Base-by-base conservation (phyloP, 768 basidiomycete species). In the Mrakia frigida region DNA sequence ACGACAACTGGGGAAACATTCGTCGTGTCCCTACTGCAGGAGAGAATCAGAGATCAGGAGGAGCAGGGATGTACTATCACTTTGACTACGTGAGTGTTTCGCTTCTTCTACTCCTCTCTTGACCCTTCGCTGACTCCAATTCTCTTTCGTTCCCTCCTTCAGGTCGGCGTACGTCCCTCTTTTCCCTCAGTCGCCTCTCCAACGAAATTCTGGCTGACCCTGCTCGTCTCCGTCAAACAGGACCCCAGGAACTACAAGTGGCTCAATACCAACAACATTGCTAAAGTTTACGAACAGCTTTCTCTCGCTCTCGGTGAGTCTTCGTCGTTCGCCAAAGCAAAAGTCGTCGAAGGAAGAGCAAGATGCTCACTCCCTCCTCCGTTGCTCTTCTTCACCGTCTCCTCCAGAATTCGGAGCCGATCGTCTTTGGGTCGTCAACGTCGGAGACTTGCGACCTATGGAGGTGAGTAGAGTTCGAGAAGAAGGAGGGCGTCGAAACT, bases 1-100 rank as follows among this genome's bases (percentile, higher is more conserved):
- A 92, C 78, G 91, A 91, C 80, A 91, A 91, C 82, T 91, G 87
- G 87, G 90, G 90, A 4, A 91, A 91, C 80, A 86, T 91, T 70
- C 88, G 89, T 50, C 87, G 90, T 31, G 88, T 87, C 31, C 73
- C 73, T 3, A 74, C 28, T 0, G 37, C 56, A 0, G 60, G 39
- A 39, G 78, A 37, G 72, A 52, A 25, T 43, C 35, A 73, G n/a
- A 63, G 37, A 14, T 60, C 67, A 23, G 25, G 73, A 43, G 39
- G 52, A n/a, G 68, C 46, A 28, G 28, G 43, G 2, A 9, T 56
- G 5, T 56, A 56, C 56, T 56, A n/a, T 25, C 56, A 56, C 56
- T 56, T n/a, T 25, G 56, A 56, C 14, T 63, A 63, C n/a, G 31
- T n/a, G 5, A 9, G 59, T 14, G 59, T 28, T 28, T n/a, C 1